Evolutionary conservation across 345 rosid species (phyloP), one percentile per base, ranked within the genome.

Genomic region (Rhodomyrtus tomentosa): DNA sequence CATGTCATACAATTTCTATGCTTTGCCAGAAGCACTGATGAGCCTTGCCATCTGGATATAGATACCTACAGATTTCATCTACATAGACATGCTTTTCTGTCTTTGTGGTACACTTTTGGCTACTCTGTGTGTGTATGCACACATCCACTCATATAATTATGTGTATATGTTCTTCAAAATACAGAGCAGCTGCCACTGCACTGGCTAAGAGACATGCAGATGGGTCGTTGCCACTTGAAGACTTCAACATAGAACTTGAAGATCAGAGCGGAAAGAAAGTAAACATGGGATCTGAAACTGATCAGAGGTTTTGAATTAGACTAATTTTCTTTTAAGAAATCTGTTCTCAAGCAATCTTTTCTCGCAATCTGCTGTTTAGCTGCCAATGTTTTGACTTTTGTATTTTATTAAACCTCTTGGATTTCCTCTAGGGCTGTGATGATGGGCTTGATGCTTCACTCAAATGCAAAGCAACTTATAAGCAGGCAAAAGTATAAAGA

Each of bases 371-470:
- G 83, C 83, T 45, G 55, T 82, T 29, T 32, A 55, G 83, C 49
- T 82, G 54, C 27, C 38, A 53, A 13, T 38, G 42, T 53, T 32
- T 81, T 29, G 36, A 22, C 22, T 18, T 24, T 79, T 52, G 15
- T 36, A 10, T 24, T 80, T 2, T 5, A 68, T 32, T 16, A 68
- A 68, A 68, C 45, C 25, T 36, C 36, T 68, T 21, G 79, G 79
- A 68, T 50, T 55, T 85, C 89, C 82, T 80, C 86, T 88, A 95
- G 99, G 88, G 96, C 98, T 13, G 90, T 92, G 81, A 94, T 95
- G 98, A 95, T 92, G 95, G 99, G 98, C 80, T 90, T 97, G 90
- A 94, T 95, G 95, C 93, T 97, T 84, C 98, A 97, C 83, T 89
- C 95, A 27, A 94, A 91, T 86, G 98, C 90, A 29, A 96, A 96